Evolutionary conservation across 2,329 filamentous ascomycete genomes (phyloP), one percentile per base, ranked within the genome.

Genomic region (Fusarium circinatum): DNA sequence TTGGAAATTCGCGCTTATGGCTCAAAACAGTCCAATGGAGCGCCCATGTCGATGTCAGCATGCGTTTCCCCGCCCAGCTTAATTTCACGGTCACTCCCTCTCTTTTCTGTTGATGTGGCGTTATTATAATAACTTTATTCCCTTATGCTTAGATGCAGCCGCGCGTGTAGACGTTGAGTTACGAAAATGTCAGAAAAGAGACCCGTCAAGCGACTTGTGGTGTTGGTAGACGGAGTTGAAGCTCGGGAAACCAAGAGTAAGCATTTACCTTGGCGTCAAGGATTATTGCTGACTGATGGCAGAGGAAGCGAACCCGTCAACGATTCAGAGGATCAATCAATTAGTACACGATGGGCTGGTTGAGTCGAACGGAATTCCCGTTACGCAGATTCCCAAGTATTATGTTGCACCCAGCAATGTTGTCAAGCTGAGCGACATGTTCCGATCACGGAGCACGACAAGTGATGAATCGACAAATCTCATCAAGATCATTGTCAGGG

Each of bases 141-240:
- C 8, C 42, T 44, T 34, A 6, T 3, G 10, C 10, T 45, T 10
- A 20, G n/a, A 20, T 22, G 3, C 8, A 8, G 15, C 6, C 38
- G 30, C 36, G 20, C 8, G 20, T 4, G 14, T n/a, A 28, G 14
- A 51, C 14, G 18, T 5, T 20, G 20, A 5, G 9, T 30, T 52
- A 22, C 13, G 11, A 69, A 62, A 32, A 78, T 77, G 76, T 63
- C 72, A 10, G 76, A 70, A 36, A 58, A 56, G 41, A 56, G 59
- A 34, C 48, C 63, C 8, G 24, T 76, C 3, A 77, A 67, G 44
- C 65, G 76, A 32, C 28, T 78, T 18, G 63, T 77, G 14, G 64
- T 77, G 28, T 42, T 78, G 61, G 62, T 78, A 18, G 76, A 78
- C 7, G 76, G 76, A 13, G 65, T 62, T 42, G 72, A 77, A 26